These are phyloP conservation scores for Trichoderma endophyticum DNA, from an alignment of 2,329 filamentous ascomycete genomes.

Conservation along the genomic window DNA sequence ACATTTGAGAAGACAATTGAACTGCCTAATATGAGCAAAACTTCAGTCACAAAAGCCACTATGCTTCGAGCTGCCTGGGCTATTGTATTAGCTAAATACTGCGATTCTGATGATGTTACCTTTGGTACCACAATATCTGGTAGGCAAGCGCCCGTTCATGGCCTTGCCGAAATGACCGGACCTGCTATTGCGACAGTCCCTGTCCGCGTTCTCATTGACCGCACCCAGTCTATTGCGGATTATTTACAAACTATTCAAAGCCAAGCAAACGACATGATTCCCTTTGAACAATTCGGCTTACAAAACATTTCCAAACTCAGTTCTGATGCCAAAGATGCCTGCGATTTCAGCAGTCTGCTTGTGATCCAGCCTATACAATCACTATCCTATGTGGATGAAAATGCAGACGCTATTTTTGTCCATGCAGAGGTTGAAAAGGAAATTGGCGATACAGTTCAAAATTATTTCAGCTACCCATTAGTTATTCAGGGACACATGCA, in stretches of 20 bases:
- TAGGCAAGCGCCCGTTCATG: conserved; percentile 23
- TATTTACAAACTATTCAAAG: conserved; percentile 19
- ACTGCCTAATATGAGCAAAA: not conserved
- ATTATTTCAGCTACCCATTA: conserved; percentile 16
- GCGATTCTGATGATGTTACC: conserved; percentile 21
- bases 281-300: conserved; percentile 25
- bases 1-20: not conserved
- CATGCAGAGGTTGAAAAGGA: not conserved
- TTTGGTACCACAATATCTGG: conserved; percentile 25
- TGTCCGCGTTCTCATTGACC: conserved; percentile 7
- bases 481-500: conserved; percentile 13
- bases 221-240: not conserved
- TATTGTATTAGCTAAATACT: conserved; percentile 10
- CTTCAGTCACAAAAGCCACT: conserved; percentile 23
- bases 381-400: not conserved
- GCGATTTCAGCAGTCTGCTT: conserved; percentile 24
- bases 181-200: conserved; percentile 24
- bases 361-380: conserved; percentile 21
- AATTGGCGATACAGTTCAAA: conserved; percentile 5
- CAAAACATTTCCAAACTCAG: conserved; percentile 25
- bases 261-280: conserved; percentile 23
- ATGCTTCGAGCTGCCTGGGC: conserved; percentile 20
- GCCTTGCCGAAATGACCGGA: conserved; percentile 23
- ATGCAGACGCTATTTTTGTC: not conserved
- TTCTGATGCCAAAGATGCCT: conserved; percentile 20